phyloP scores from a whole-genome alignment of 305 asterid species.

The Striga hermonthica region DNA sequence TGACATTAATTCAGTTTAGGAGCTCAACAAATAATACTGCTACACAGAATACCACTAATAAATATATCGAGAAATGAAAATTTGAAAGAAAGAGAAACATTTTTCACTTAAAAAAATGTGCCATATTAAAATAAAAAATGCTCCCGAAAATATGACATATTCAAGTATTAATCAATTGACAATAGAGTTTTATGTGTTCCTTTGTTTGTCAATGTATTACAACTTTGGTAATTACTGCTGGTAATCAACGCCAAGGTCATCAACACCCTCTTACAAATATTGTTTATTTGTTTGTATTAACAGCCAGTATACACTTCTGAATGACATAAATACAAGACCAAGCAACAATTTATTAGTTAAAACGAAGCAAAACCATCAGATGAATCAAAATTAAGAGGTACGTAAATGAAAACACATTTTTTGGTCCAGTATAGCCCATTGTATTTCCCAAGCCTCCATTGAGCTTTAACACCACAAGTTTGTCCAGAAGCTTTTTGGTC shows the following conservation, averaged over 20 bases:
- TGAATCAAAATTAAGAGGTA: slow-evolving; percentile 1
- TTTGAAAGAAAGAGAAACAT: slow-evolving; percentile 3
- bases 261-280: background rate
- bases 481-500: slow-evolving; percentile 72
- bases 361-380: slow-evolving; percentile 27
- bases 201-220: background rate
- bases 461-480: slow-evolving; percentile 89
- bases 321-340: slow-evolving; percentile 23
- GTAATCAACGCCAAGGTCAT: background rate
- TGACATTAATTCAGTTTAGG: slow-evolving; percentile 3
- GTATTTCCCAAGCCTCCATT: slow-evolving; percentile 99
- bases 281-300: slow-evolving; percentile 7
- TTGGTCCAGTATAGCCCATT: slow-evolving; percentile 98
- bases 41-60: background rate
- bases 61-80: background rate
- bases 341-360: slow-evolving; percentile 5
- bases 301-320: slow-evolving; percentile 14
- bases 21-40: slow-evolving; percentile 11
- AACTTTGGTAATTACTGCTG: background rate
- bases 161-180: background rate
- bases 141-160: background rate
- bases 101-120: background rate
- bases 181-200: background rate
- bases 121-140: background rate
- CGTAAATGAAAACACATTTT: slow-evolving; percentile 44